phyloP scores from a whole-genome alignment of 2,329 filamentous ascomycete species.

The Acarospora socialis region DNA sequence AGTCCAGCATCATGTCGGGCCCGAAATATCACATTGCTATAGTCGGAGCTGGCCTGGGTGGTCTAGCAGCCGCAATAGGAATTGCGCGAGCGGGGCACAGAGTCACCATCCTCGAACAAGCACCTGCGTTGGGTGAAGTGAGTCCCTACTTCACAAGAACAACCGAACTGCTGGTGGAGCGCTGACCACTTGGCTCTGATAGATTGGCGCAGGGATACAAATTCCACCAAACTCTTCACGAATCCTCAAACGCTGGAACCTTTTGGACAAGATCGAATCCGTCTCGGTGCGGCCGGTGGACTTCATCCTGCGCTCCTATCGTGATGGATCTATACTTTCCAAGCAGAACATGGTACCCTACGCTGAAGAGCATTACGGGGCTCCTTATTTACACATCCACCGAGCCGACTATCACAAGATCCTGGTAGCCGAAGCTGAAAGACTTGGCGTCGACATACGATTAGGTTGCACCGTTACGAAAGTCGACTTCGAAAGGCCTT shows the following conservation, averaged over 20 bases:
- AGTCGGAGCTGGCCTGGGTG: conserved; percentile 31
- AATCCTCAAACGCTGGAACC: conserved; percentile 19
- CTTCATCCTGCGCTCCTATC: conserved; percentile 20
- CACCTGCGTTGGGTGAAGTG: conserved; percentile 27
- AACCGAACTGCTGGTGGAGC: not conserved
- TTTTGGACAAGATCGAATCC: conserved; percentile 17
- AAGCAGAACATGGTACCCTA: conserved; percentile 17
- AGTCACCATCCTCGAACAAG: conserved; percentile 29
- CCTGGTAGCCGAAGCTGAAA: conserved; percentile 26
- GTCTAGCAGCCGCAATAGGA: conserved; percentile 28
- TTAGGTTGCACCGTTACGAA: conserved; percentile 17
- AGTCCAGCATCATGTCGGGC: not conserved
- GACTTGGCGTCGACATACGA: conserved; percentile 25
- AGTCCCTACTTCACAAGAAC: not conserved
- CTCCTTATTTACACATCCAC: conserved; percentile 36
- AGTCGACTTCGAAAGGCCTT: conserved; percentile 17
- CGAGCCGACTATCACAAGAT: conserved; percentile 35
- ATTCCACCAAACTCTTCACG: conserved; percentile 21
- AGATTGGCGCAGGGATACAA: conserved; percentile 24
- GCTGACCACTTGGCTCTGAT: conserved; percentile 4
- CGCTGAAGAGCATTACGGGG: conserved; percentile 18
- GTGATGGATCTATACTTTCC: conserved; percentile 19
- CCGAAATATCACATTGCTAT: conserved; percentile 17
- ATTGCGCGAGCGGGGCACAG: conserved; percentile 24
- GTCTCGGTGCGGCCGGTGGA: conserved; percentile 19